Evolutionary conservation across 2,329 filamentous ascomycete genomes (phyloP).

Genomic region (Nectriaceae sp.): DNA sequence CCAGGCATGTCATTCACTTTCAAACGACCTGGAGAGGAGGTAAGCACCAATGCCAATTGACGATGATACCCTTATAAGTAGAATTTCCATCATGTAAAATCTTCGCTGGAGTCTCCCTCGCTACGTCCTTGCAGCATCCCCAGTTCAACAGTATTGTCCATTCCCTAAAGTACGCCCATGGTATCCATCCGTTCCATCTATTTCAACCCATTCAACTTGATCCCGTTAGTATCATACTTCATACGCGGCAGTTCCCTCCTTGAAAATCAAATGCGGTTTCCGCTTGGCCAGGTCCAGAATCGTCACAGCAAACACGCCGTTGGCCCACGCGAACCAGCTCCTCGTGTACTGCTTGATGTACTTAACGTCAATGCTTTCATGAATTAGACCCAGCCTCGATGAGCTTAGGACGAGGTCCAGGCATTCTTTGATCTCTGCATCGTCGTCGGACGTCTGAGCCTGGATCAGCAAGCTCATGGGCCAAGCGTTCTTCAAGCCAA

Average conservation of each 20-base stretch:
- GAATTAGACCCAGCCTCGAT: slow-evolving; percentile 77
- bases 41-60: too few relatives aligned
- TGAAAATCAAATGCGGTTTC: slow-evolving; percentile 87
- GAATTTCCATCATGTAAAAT: too few relatives aligned
- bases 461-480: slow-evolving; percentile 94
- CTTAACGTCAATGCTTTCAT: slow-evolving; percentile 90
- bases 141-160: too few relatives aligned
- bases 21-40: too few relatives aligned
- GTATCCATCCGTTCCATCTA: too few relatives aligned
- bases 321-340: slow-evolving; percentile 98
- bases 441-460: slow-evolving; percentile 83
- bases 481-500: slow-evolving; percentile 91
- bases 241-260: slow-evolving; percentile 61
- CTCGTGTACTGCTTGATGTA: slow-evolving; percentile 68
- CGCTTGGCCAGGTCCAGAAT: slow-evolving; percentile 86
- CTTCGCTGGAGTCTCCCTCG: too few relatives aligned
- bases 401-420: slow-evolving; percentile 75
- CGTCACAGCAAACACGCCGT: slow-evolving; percentile 91
- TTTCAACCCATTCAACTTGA: too few relatives aligned
- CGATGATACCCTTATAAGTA: too few relatives aligned
- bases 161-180: too few relatives aligned
- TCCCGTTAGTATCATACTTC: too few relatives aligned
- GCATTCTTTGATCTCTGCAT: slow-evolving; percentile 76
- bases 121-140: too few relatives aligned
- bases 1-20: too few relatives aligned